phyloP scores from a whole-genome alignment of 2,329 filamentous ascomycete genomes.

The Ascochyta viciae-villosae region DNA sequence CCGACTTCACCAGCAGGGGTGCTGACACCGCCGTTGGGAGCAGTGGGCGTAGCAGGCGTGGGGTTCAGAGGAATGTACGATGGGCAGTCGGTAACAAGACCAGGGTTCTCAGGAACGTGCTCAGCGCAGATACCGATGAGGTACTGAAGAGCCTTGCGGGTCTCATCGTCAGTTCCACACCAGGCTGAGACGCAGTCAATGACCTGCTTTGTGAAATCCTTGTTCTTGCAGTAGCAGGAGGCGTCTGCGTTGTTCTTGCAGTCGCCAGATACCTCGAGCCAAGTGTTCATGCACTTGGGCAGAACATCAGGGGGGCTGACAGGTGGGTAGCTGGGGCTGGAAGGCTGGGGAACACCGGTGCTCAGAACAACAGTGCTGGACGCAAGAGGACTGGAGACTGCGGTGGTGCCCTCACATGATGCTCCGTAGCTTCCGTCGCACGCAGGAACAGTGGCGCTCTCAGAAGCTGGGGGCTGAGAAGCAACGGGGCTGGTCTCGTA shows the following conservation, averaged over 20 bases:
- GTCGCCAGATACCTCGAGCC: slow-evolving; percentile 70
- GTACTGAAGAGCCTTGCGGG: slow-evolving; percentile 77
- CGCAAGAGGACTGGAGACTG: slow-evolving; percentile 8
- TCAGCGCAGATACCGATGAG: slow-evolving; percentile 90
- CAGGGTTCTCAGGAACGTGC: slow-evolving; percentile 79
- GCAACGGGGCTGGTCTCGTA: slow-evolving; percentile 8
- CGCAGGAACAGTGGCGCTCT: slow-evolving; percentile 4
- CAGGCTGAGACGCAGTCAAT: slow-evolving; percentile 83
- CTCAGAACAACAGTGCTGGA: slow-evolving; percentile 17
- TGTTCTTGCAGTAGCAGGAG: slow-evolving; percentile 85
- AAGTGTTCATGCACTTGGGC: slow-evolving; percentile 90
- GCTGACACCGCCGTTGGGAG: slow-evolving; percentile 27
- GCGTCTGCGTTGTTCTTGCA: slow-evolving; percentile 86
- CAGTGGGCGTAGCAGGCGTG: slow-evolving; percentile 13
- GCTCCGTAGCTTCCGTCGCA: slow-evolving; percentile 23
- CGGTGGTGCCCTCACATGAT: slow-evolving; percentile 25
- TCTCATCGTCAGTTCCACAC: slow-evolving; percentile 67
- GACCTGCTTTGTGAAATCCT: slow-evolving; percentile 77
- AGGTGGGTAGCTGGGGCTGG: slow-evolving; percentile 32
- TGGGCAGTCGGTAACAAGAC: slow-evolving; percentile 78
- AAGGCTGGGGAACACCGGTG: slow-evolving; percentile 27
- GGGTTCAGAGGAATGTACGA: slow-evolving; percentile 59
- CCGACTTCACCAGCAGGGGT: slow-evolving; percentile 14
- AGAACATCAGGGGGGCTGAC: slow-evolving; percentile 70
- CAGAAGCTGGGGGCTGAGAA: slow-evolving; percentile 1